Conservation (phyloP, 1,284 basidiomycete species). For the Hemileia vastatrix region DNA sequence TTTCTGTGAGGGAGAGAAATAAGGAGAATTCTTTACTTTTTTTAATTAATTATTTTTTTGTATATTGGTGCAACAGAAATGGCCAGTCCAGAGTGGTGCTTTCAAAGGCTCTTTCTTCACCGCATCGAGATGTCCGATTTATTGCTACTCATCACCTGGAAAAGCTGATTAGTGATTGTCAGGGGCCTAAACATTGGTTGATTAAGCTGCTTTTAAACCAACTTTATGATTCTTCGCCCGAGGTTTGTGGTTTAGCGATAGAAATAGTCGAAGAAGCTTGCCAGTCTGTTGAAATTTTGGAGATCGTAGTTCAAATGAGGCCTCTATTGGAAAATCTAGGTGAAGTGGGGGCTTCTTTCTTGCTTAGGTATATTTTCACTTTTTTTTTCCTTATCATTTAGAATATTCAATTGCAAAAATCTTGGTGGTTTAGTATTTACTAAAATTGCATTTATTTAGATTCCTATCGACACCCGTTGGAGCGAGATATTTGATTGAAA, state of each 20-base stretch:
- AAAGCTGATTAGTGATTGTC: slow-evolving; percentile 48
- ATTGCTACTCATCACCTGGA: slow-evolving; percentile 83
- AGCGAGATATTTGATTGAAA: slow-evolving; percentile 79
- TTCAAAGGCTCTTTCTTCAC: slow-evolving; percentile 81
- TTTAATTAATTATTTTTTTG: background rate
- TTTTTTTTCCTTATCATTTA: background rate
- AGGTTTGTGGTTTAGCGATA: slow-evolving; percentile 82
- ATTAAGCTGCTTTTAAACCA: slow-evolving; percentile 71
- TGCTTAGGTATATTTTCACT: slow-evolving; percentile 60
- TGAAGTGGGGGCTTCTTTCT: slow-evolving; percentile 74
- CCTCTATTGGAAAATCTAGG: slow-evolving; percentile 91
- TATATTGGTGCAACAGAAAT: slow-evolving; percentile 53
- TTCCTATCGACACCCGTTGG: slow-evolving; percentile 92
- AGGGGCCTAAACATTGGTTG: slow-evolving; percentile 30
- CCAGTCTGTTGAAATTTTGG: slow-evolving; percentile 61
- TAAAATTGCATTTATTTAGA: slow-evolving; percentile 47
- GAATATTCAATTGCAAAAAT: background rate
- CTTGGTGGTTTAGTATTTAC: background rate
- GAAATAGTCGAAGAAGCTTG: slow-evolving; percentile 82
- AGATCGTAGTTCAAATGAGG: slow-evolving; percentile 85
- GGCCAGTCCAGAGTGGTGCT: slow-evolving; percentile 82
- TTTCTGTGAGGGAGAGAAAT: too few species aligned
- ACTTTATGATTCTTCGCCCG: slow-evolving; percentile 79
- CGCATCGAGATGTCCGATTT: slow-evolving; percentile 65
- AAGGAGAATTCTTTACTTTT: slow-evolving; percentile 1